Conservation (phyloP, 1,284 basidiomycete species). For the Amylostereum areolatum region DNA sequence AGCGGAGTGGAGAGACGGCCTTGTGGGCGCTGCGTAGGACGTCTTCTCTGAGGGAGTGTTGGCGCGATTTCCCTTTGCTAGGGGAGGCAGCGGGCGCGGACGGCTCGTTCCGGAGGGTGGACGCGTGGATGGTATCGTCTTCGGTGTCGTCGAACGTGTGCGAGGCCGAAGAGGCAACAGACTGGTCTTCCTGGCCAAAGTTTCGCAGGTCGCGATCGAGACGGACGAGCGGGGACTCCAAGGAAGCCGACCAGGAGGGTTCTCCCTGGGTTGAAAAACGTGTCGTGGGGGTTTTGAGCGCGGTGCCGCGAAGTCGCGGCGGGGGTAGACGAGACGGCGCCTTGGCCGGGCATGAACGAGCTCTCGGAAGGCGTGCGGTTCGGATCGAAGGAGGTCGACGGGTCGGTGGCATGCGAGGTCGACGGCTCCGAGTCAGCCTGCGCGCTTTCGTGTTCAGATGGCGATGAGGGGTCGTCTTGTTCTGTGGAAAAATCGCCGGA, state of each 20-base stretch:
- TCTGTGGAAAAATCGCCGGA: constrained; percentile 57
- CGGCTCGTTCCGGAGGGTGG: background rate
- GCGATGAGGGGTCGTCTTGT: constrained; percentile 10
- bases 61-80: constrained; percentile 4
- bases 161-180: constrained; percentile 11
- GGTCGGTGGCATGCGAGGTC: constrained; percentile 14
- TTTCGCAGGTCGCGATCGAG: constrained; percentile 65
- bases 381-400: constrained; percentile 20
- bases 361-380: constrained; percentile 45
- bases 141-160: constrained; percentile 15
- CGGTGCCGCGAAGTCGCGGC: constrained; percentile 38
- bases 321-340: constrained; percentile 70
- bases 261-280: constrained; percentile 34
- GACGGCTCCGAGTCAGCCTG: background rate
- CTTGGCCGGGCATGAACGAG: constrained; percentile 64
- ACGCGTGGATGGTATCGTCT: constrained; percentile 5
- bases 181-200: constrained; percentile 37
- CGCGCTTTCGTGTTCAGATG: no score
- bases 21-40: constrained; percentile 23
- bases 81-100: background rate
- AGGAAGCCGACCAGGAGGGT: constrained; percentile 59
- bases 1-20: constrained; percentile 33
- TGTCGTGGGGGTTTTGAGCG: constrained; percentile 29
- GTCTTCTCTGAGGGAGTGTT: constrained; percentile 3
- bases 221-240: constrained; percentile 73